Evolutionary conservation across 768 basidiomycete genomes (phyloP).

Genomic region (Cystobasidium onofrii): DNA sequence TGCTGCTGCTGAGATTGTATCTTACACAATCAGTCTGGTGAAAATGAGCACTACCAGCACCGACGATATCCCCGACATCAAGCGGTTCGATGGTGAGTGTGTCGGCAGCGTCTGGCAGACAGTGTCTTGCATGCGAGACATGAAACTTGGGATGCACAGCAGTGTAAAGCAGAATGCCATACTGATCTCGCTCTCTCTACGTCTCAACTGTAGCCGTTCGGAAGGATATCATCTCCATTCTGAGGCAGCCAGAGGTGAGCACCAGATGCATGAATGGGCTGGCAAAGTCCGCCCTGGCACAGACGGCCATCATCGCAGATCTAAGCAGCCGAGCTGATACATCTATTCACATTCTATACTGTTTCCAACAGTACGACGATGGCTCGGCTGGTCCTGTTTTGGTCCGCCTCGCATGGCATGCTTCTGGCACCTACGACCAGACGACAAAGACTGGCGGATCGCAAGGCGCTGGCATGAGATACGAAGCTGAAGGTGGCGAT

Average conservation of each 20-base stretch:
- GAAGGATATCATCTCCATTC: slow-evolving; percentile 11
- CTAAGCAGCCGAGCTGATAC: neutral
- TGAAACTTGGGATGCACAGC: neutral
- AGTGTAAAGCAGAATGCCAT: neutral
- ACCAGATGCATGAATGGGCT: neutral
- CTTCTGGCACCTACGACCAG: slow-evolving; percentile 37
- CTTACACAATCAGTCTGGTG: too few species aligned
- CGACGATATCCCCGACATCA: neutral
- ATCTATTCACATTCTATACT: neutral
- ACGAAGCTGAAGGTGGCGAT: slow-evolving; percentile 65
- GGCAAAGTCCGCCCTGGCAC: neutral
- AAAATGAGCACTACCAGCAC: neutral
- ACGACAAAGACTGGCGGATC: slow-evolving; percentile 51
- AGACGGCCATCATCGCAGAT: too few species aligned
- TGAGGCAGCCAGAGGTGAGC: slow-evolving; percentile 25
- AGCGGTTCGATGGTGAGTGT: neutral
- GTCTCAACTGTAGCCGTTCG: slow-evolving; percentile 10
- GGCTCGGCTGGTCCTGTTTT: slow-evolving; percentile 26
- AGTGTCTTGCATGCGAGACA: too few species aligned
- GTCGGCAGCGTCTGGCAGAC: too few species aligned
- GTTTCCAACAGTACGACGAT: slow-evolving; percentile 24
- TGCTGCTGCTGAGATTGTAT: too few species aligned
- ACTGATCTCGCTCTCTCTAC: neutral
- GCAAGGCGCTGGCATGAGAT: slow-evolving; percentile 98
- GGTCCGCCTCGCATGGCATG: slow-evolving; percentile 40